Conservation (phyloP, 495 filamentous ascomycete species). For the Parathielavia appendiculata region DNA sequence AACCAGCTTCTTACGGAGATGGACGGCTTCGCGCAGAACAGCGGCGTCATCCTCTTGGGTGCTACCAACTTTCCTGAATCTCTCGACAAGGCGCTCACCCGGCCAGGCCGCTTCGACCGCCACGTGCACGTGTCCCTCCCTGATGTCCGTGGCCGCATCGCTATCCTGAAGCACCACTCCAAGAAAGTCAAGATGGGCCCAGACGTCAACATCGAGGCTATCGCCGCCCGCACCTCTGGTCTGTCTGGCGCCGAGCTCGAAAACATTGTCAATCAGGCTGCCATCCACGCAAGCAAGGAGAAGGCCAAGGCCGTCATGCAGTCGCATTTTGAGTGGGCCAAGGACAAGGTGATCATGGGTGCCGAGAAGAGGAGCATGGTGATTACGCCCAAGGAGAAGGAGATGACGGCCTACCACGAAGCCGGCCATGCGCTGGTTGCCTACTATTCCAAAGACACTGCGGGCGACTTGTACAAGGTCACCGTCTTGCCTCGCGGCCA, state of each 20-base stretch:
- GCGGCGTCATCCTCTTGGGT: constrained; percentile 87
- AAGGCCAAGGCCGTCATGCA: constrained; percentile 68
- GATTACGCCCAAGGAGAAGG: constrained; percentile 75
- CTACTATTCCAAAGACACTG: constrained; percentile 64
- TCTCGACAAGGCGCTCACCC: constrained; percentile 88
- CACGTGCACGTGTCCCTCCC: constrained; percentile 83
- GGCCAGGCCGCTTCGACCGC: constrained; percentile 93
- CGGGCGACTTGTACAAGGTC: constrained; percentile 84
- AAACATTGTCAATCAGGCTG: constrained; percentile 94
- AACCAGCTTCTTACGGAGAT: constrained; percentile 98
- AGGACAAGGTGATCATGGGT: constrained; percentile 97
- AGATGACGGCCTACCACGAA: constrained; percentile 96
- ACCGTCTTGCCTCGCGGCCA: constrained; percentile 90
- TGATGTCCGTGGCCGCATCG: constrained; percentile 90
- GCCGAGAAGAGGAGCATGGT: constrained; percentile 83
- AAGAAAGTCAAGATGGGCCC: constrained; percentile 72
- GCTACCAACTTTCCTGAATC: constrained; percentile 94
- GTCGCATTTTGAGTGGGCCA: constrained; percentile 90
- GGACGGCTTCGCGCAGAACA: constrained; percentile 92
- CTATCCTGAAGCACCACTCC: constrained; percentile 87
- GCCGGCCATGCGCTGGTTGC: constrained; percentile 90
- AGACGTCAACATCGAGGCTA: constrained; percentile 73
- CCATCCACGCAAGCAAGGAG: constrained; percentile 79
- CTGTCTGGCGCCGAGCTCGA: constrained; percentile 94
- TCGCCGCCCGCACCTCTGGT: constrained; percentile 82